Evolutionary conservation across 78 protist genomes (phyloP), one percentile per base, ranked within the genome.

Genomic region (Chrysochromulina parva): DNA sequence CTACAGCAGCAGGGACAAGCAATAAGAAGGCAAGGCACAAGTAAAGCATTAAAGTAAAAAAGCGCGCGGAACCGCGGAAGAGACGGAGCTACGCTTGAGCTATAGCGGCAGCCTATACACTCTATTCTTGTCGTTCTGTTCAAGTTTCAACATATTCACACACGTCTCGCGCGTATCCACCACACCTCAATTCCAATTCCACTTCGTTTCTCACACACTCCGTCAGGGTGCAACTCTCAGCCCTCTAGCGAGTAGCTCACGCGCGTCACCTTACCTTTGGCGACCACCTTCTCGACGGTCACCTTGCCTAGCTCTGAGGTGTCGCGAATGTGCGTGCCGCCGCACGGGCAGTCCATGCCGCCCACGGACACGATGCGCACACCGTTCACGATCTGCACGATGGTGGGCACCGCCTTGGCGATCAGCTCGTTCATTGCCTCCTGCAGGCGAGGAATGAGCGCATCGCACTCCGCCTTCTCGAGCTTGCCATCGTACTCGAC

Each of bases 321-420:
- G 78, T 69, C 78, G 14, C 26, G 17, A 10, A 69, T 5, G 26
- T 69, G 78, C n/a, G 78, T 69, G 1, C 78, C 78, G 7, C 78
- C 78, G 48, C 78, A 69, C 5, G 78, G 78, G 78, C 78, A 69
- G n/a, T 17, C 78, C 11, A n/a, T 24, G 52, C 78, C 78, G 78
- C 78, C 78, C 78, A 69, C 38, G 14, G 52, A 26, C 5, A 69
- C 78, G 17, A n/a, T 28, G 17, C 78, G n/a, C 78, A 69, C 38
- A 1, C 22, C 26, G 17, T 58, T 6, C 62, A 58, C 6, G 17
- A n/a, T 69, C 78, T 69, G 17, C 50, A 69, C 78, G 52, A 26
- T 47, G 14, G 38, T 38, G n/a, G 52, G 14, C 52, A 22, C 48
- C 50, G 52, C 78, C 10, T 24, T 47, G 2, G 78, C 17, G 0